Evolutionary conservation across 1,284 basidiomycete species (phyloP), one percentile per base, ranked within the genome.

Genomic region (Leccinum pachyderme): DNA sequence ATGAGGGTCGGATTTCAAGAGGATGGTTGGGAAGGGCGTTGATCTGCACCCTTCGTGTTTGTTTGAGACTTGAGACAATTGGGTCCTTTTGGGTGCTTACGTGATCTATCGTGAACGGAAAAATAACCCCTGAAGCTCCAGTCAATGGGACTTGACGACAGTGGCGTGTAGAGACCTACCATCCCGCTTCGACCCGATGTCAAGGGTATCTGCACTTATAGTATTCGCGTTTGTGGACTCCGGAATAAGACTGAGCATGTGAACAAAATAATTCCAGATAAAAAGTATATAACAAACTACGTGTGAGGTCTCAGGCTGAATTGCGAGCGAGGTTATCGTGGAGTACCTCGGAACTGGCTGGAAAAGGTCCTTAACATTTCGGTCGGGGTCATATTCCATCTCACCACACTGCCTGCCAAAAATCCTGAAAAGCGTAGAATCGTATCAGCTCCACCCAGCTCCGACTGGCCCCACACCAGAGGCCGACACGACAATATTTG

Each of bases 371-470:
- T 58, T 2, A 65, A 5, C 58, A 65, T 69, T 53, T 69, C 51
- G 29, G 62, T 59, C 12, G 66, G 66, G 18, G 60, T 59, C 67
- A 65, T 67, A 18, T 67, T 66, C 69, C 66, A 70, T 59, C 69
- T 70, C 33, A 69, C 54, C 29, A 64, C 61, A 31, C 68, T 69
- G 1, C 64, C 69, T n/a, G 41, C 41, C 24, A 44, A 5, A 25
- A 44, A 44, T 9, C 41, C 41, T 44, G 18, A 39, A 39, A 39
- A 5, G 3, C 9, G 11, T 25, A 13, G 12, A 18, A 13, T 24
- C 6, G 15, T 7, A 22, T 47, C 5, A 47, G 46, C 29, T 22
- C 3, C 5, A 39, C 11, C 18, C n/a, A 39, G 35, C 35, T 18
- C n/a, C 37, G n/a, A 37, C n/a, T 8, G 18, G 35, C 9, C n/a